These are phyloP conservation scores for Nevesoporus exiguus DNA, from an alignment of 768 basidiomycete genomes.

Conservation along the genomic window DNA sequence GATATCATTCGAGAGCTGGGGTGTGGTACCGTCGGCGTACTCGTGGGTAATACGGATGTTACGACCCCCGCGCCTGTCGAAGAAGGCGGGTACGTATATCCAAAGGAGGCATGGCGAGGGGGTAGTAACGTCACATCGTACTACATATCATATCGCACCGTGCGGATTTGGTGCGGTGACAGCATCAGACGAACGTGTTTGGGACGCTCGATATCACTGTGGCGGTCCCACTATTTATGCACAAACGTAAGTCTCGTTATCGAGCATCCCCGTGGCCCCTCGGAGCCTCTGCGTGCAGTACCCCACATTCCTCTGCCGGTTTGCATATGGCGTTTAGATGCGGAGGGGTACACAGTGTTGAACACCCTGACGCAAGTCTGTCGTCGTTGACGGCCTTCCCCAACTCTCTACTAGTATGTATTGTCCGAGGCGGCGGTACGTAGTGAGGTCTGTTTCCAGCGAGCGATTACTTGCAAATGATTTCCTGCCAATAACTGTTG, in stretches of 20 bases:
- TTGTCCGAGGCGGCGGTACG: conserved; percentile 61
- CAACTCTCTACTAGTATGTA: conserved; percentile 46
- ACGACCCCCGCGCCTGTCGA: conserved; percentile 47
- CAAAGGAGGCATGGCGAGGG: not conserved
- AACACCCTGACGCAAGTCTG: not conserved
- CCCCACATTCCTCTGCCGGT: not conserved
- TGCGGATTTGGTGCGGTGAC: conserved; percentile 36
- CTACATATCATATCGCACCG: not conserved
- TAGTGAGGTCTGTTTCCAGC: too few species aligned
- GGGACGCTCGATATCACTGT: conserved; percentile 48
- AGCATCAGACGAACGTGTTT: conserved; percentile 37
- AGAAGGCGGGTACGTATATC: conserved; percentile 51
- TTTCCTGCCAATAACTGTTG: conserved; percentile 37
- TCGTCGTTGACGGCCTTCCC: not conserved
- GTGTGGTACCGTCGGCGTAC: too few species aligned
- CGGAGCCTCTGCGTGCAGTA: too few species aligned
- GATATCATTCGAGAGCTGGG: too few species aligned
- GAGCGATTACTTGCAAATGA: too few species aligned
- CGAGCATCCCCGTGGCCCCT: too few species aligned
- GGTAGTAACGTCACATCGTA: not conserved
- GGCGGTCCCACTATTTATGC: conserved; percentile 50
- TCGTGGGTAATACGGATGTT: conserved; percentile 63
- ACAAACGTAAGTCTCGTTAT: conserved; percentile 24
- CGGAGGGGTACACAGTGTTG: conserved; percentile 22
- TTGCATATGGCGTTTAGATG: not conserved